These are phyloP conservation scores for Trichopus zeylanicus DNA, from an alignment of 116 monocot genomes.

Conservation along the genomic window DNA sequence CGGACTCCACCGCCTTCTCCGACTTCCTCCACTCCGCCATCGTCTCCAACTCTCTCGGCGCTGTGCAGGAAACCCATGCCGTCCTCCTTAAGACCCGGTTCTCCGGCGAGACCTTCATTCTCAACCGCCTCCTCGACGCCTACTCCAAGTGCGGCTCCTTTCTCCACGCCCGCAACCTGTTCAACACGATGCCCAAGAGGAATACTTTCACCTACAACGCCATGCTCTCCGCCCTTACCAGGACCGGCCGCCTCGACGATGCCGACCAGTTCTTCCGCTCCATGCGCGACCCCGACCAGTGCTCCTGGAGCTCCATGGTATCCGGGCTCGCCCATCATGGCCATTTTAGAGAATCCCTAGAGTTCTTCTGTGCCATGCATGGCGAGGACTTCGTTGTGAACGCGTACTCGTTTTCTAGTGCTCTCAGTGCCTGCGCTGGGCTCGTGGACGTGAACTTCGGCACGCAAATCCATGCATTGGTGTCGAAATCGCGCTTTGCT, in stretches of 20 bases:
- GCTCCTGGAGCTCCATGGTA: conserved; percentile 78
- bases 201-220: conserved; percentile 58
- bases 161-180: conserved; percentile 26
- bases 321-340: conserved; percentile 57
- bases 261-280: conserved; percentile 25
- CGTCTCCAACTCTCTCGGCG: conserved; percentile 18
- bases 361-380: conserved; percentile 41
- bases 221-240: conserved; percentile 25
- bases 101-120: conserved; percentile 52
- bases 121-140: conserved; percentile 55
- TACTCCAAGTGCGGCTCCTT: conserved; percentile 34
- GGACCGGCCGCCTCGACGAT: conserved; percentile 14
- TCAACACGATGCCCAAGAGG: conserved; percentile 25
- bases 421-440: conserved; percentile 50
- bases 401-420: conserved; percentile 47
- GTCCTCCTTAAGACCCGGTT: conserved; percentile 40
- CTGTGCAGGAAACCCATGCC: conserved; percentile 25
- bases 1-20: conserved; percentile 31
- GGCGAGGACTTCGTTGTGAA: conserved; percentile 29
- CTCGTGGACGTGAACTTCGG: conserved; percentile 19
- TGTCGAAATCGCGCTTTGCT: conserved; percentile 27
- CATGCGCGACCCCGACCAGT: conserved; percentile 52
- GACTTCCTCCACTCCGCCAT: conserved; percentile 50
- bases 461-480: conserved; percentile 41
- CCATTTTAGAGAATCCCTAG: conserved; percentile 20